Conservation (phyloP, 208 protist genomes). For the Trypanosomatidae sp. region DNA sequence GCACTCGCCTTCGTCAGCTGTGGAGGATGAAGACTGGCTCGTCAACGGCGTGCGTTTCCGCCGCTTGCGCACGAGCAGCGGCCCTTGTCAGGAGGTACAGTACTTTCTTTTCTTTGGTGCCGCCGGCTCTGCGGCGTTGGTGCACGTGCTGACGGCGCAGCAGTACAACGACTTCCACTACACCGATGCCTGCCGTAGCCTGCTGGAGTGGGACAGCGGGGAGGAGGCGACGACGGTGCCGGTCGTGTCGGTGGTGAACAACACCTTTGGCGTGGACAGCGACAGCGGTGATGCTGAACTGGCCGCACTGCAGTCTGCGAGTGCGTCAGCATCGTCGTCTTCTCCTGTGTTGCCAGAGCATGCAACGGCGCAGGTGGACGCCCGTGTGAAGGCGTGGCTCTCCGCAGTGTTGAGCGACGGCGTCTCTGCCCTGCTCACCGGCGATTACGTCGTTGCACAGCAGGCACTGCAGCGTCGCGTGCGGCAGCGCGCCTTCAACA, state of each 20-base stretch:
- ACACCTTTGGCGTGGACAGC: slow-evolving; percentile 26
- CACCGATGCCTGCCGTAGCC: slow-evolving; percentile 35
- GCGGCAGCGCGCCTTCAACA: slow-evolving; percentile 75
- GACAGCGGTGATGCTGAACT: not conserved
- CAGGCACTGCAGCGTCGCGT: slow-evolving; percentile 44
- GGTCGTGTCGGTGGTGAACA: slow-evolving; percentile 51
- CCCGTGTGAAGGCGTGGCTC: not conserved
- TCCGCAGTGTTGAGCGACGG: slow-evolving; percentile 4
- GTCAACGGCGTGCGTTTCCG: slow-evolving; percentile 71
- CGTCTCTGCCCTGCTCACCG: slow-evolving; percentile 14
- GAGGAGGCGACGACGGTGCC: slow-evolving; percentile 14
- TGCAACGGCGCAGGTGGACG: too few relatives aligned
- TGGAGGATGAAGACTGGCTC: slow-evolving; percentile 30
- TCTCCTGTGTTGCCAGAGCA: not conserved
- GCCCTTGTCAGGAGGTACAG: slow-evolving; percentile 34
- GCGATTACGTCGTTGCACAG: slow-evolving; percentile 20
- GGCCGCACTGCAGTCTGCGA: not conserved
- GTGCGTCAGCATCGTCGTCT: not conserved
- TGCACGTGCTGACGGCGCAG: slow-evolving; percentile 61
- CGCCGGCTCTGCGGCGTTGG: slow-evolving; percentile 32
- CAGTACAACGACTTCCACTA: slow-evolving; percentile 81
- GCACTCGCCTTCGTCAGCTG: not conserved
- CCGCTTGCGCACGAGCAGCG: slow-evolving; percentile 18
- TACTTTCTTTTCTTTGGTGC: slow-evolving; percentile 73
- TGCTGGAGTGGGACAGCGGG: slow-evolving; percentile 31